Conservation (phyloP, 805 yeast species). For the Ogataea haglerorum region DNA sequence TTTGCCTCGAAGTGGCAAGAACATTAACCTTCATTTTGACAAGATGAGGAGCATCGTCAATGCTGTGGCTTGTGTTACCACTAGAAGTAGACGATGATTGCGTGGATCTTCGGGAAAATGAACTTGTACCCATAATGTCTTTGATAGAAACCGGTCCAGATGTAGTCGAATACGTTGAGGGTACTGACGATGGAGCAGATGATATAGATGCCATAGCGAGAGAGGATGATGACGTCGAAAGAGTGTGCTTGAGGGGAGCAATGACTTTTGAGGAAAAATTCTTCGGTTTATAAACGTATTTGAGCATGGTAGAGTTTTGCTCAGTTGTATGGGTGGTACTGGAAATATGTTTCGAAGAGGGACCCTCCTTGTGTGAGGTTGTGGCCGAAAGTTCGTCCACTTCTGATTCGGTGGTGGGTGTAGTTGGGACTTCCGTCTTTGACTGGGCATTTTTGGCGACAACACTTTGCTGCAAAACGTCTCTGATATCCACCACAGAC, state of each 20-base stretch:
- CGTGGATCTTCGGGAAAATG: not conserved
- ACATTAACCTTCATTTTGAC: conserved; percentile 14
- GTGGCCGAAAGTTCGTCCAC: conserved; percentile 5
- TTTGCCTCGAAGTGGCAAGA: conserved; percentile 10
- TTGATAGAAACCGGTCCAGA: not conserved
- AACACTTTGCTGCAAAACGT: conserved; percentile 20
- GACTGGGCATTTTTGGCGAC: not conserved
- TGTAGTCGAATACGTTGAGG: not conserved
- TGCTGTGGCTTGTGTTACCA: not conserved
- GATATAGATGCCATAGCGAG: conserved; percentile 6
- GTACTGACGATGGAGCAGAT: not conserved
- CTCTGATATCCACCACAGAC: conserved; percentile 25
- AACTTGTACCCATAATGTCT: not conserved
- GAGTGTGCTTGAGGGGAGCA: conserved; percentile 18
- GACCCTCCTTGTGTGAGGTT: not conserved
- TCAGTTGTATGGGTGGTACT: conserved; percentile 1
- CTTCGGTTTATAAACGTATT: conserved; percentile 10
- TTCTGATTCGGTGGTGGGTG: conserved; percentile 10
- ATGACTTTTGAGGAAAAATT: conserved; percentile 20
- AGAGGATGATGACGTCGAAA: conserved; percentile 11
- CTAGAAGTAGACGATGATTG: not conserved
- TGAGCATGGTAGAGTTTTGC: conserved; percentile 6
- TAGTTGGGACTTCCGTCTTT: conserved; percentile 5
- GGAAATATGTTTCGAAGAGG: conserved; percentile 1
- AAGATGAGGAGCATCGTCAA: conserved; percentile 4